Conservation (phyloP, 2,329 filamentous ascomycete genomes). For the Ophiostoma pallidulum region DNA sequence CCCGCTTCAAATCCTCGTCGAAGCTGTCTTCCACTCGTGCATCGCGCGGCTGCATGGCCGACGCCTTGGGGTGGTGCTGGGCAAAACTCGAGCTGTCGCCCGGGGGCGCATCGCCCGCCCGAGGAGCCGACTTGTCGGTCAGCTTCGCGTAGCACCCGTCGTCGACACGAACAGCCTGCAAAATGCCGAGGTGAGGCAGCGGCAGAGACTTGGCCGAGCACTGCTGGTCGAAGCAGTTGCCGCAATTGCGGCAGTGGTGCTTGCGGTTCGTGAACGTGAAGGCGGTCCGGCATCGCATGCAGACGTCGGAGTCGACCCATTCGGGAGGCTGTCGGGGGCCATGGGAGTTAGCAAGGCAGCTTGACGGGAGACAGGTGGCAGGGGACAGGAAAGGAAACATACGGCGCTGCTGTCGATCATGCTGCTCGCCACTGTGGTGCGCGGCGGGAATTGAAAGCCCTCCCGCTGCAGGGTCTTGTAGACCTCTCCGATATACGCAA, state of each 20-base stretch:
- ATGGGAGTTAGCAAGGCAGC: constrained; percentile 5
- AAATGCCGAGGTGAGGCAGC: constrained; percentile 84
- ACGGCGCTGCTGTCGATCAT: constrained; percentile 97
- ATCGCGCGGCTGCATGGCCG: constrained; percentile 78
- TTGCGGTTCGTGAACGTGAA: constrained; percentile 99
- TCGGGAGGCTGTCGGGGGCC: constrained; percentile 63
- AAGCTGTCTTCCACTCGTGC: constrained; percentile 84
- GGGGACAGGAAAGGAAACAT: constrained; percentile 18
- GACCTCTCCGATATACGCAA: constrained; percentile 80
- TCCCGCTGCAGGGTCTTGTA: constrained; percentile 76
- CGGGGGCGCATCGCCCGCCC: constrained; percentile 31
- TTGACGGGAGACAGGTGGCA: background rate
- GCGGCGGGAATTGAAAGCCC: constrained; percentile 82
- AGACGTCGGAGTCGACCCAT: constrained; percentile 96
- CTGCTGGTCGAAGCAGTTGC: constrained; percentile 92
- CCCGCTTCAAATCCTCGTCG: constrained; percentile 88
- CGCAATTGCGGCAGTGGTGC: constrained; percentile 96
- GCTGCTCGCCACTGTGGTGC: constrained; percentile 77
- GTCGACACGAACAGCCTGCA: constrained; percentile 85
- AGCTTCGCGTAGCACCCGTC: constrained; percentile 91
- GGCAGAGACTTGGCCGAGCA: constrained; percentile 86
- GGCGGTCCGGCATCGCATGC: constrained; percentile 90
- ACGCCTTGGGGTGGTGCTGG: constrained; percentile 34
- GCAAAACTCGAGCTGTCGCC: constrained; percentile 22
- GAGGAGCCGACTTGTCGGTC: constrained; percentile 58